Evolutionary conservation across 106 monocot species (phyloP), one percentile per base, ranked within the genome.

Genomic region (Xerophyta viscosa): DNA sequence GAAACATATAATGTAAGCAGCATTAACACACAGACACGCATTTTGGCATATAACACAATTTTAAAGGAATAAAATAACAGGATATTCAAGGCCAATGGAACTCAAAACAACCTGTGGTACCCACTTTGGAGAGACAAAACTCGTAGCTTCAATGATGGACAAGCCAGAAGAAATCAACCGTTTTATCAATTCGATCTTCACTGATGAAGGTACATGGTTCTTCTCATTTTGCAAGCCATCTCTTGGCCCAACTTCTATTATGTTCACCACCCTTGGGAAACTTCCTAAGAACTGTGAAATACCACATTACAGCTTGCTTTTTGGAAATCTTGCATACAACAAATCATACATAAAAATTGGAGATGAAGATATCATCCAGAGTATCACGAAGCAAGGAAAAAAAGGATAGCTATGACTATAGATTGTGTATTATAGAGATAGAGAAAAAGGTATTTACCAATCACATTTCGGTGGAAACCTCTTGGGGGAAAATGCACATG

Each of bases 111-210:
- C 91, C 81, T 91, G 91, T 10, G 81, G 85, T 31, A 91, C 91
- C 91, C 85, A 91, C 56, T 85, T 91, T 41, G 91, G 91, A 62
- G 91, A 91, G 28, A 91, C 85, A 70, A 91, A 91, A 66, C 91
- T 91, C 31, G 86, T 78, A 24, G 85, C 85, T 63, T 91, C 91
- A 58, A 91, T 50, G 69, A 86, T 81, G 20, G 69, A 47, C 62
- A 91, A 73, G 62, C 86, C 91, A 36, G 75, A 63, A 46, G 66
- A 52, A 15, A 58, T 68, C 74, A 91, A 53, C 46, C 50, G 77
- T 22, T 48, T 41, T 75, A 91, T 91, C 26, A 91, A 58, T 52
- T 91, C 91, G 64, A 81, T 62, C 53, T 91, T 91, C n/a, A 91
- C 69, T 39, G 58, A 21, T 43, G 91, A 72, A 31, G 91, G 81